Conservation (phyloP, 164 flowering plant genomes). For the Berberis thunbergii region DNA sequence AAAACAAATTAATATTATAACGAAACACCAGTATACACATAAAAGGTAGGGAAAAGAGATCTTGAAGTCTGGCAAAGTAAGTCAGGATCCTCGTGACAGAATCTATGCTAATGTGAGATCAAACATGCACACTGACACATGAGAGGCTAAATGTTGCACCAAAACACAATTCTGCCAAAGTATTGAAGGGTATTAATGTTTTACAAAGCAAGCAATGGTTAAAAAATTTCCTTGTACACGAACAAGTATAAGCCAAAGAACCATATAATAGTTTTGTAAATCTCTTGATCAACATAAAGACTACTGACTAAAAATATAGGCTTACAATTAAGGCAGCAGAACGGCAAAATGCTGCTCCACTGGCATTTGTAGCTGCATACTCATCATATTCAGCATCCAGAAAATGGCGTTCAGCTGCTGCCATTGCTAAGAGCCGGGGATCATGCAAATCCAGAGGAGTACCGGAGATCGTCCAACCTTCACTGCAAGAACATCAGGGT, state of each 20-base stretch:
- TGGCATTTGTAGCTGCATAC: conserved; percentile 69
- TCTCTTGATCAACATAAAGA: background rate
- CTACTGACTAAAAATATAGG: background rate
- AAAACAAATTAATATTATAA: background rate
- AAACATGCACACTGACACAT: no score
- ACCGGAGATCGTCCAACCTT: conserved; percentile 85
- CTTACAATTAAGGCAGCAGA: conserved; percentile 88
- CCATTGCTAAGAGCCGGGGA: conserved; percentile 87
- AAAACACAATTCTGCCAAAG: no score
- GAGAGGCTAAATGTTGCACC: no score
- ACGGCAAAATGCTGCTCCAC: conserved; percentile 93
- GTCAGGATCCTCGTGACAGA: no score
- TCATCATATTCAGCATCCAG: conserved; percentile 85
- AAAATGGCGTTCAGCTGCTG: conserved; percentile 81
- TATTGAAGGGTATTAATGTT: no score
- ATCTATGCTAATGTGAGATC: no score
- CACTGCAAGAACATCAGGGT: conserved; percentile 33
- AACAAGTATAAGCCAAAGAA: no score
- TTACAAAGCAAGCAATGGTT: no score
- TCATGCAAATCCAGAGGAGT: conserved; percentile 71
- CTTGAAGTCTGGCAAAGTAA: no score
- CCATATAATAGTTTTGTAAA: no score
- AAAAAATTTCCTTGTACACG: no score
- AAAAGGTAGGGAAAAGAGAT: no score
- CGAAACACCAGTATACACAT: background rate